A percentile compares a stretch with the other conserved stretches of the same genome.
phyloP scores from a whole-genome alignment of 768 basidiomycete genomes.

The Mrakia gelida region DNA sequence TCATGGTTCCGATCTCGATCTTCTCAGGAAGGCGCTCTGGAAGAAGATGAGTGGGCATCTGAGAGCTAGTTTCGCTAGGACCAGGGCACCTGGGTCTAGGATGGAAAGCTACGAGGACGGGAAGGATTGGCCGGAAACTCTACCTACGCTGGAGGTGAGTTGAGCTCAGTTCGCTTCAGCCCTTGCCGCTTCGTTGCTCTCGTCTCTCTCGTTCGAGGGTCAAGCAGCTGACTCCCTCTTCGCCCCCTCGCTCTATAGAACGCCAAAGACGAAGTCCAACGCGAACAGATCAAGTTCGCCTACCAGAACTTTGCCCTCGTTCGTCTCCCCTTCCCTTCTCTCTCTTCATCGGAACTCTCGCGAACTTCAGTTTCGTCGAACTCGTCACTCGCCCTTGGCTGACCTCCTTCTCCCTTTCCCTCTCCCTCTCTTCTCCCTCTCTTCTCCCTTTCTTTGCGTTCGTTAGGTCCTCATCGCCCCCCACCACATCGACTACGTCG shows the following conservation, averaged over 20 bases:
- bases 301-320: conserved; percentile 30
- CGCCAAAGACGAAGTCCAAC: conserved; percentile 8
- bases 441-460: neutral
- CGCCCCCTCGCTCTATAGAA: neutral
- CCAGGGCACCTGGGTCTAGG: neutral
- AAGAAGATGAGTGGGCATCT: conserved; percentile 19
- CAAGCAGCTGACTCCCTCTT: neutral
- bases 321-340: neutral
- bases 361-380: too few species aligned
- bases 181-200: neutral
- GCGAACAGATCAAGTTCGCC: conserved; percentile 19
- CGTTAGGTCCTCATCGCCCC: conserved; percentile 24
- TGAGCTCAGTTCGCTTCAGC: neutral
- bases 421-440: neutral
- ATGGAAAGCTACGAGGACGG: conserved; percentile 23
- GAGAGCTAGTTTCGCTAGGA: conserved; percentile 25
- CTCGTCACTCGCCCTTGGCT: too few species aligned
- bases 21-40: conserved; percentile 11
- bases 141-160: conserved; percentile 17
- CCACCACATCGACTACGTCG: conserved; percentile 17
- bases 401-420: neutral
- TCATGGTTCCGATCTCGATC: neutral
- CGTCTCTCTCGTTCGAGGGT: neutral
- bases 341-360: too few species aligned
- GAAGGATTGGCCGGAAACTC: conserved; percentile 20